Conservation (phyloP, 129 eudicot species). For the Chrysanthemum seticuspe region DNA sequence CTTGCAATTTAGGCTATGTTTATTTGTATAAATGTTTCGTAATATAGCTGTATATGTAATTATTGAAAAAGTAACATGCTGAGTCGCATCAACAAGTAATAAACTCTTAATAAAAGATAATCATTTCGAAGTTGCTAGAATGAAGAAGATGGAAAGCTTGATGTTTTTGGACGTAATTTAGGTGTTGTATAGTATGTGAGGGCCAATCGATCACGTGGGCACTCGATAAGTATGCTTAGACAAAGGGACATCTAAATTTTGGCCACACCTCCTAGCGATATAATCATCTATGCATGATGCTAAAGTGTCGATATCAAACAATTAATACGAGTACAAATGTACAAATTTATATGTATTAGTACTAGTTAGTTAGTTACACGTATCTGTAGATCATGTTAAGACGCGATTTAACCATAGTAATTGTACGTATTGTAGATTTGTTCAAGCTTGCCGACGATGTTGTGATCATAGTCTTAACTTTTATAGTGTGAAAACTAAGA, state of each 20-base stretch:
- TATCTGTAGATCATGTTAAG: not conserved
- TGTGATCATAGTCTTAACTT: not conserved
- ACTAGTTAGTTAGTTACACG: constrained; percentile 3
- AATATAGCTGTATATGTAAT: no score
- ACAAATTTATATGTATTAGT: not conserved
- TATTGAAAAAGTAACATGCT: no score
- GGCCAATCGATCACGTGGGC: constrained; percentile 36
- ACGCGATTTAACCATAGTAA: no score
- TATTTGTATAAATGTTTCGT: no score
- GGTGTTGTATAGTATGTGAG: constrained; percentile 16
- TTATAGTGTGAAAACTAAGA: not conserved
- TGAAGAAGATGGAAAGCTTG: not conserved
- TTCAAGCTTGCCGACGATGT: not conserved
- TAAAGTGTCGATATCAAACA: constrained; percentile 19
- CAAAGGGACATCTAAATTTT: constrained; percentile 26
- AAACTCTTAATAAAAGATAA: no score
- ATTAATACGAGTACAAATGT: not conserved
- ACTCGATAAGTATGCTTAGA: constrained; percentile 10
- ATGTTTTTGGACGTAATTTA: constrained; percentile 2
- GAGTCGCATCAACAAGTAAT: no score
- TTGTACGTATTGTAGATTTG: no score
- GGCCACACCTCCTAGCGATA: constrained; percentile 17
- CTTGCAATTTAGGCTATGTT: no score
- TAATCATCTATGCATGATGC: constrained; percentile 15
- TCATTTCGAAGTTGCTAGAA: not conserved